These are phyloP conservation scores for Phytophthora pisi DNA, from an alignment of 352 stramenopile genomes.

Conservation along the genomic window DNA sequence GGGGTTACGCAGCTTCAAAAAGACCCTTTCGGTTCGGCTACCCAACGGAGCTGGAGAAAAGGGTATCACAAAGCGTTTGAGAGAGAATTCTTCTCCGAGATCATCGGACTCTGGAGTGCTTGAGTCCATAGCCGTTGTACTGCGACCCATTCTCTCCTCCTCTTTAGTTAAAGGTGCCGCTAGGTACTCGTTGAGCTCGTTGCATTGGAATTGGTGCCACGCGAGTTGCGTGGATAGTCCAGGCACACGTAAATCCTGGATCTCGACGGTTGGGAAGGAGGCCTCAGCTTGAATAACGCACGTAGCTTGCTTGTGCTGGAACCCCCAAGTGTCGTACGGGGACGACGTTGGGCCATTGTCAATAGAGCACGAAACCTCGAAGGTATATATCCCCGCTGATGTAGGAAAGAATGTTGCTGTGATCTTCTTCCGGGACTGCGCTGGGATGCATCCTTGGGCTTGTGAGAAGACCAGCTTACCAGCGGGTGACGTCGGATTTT, in stretches of 20 bases:
- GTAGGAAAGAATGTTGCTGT: slow-evolving; percentile 76
- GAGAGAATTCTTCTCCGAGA: slow-evolving; percentile 11
- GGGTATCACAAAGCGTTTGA: slow-evolving; percentile 65
- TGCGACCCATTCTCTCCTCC: slow-evolving; percentile 30
- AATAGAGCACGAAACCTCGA: slow-evolving; percentile 69
- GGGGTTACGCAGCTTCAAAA: slow-evolving; percentile 87
- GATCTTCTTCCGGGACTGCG: slow-evolving; percentile 79
- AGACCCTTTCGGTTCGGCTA: slow-evolving; percentile 59
- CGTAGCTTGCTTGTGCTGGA: slow-evolving; percentile 35
- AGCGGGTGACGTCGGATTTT: background rate
- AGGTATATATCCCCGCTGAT: slow-evolving; percentile 70
- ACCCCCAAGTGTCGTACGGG: slow-evolving; percentile 32
- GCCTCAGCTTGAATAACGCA: slow-evolving; percentile 72
- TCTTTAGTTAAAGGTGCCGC: slow-evolving; percentile 48
- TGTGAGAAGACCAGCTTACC: slow-evolving; percentile 65
- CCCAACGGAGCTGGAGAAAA: slow-evolving; percentile 81
- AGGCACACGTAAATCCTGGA: slow-evolving; percentile 82
- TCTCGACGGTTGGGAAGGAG: slow-evolving; percentile 87
- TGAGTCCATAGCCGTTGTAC: slow-evolving; percentile 31
- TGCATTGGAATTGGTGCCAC: slow-evolving; percentile 80
- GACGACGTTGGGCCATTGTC: slow-evolving; percentile 22
- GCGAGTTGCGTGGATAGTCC: slow-evolving; percentile 52
- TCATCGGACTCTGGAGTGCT: slow-evolving; percentile 17
- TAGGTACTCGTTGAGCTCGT: slow-evolving; percentile 76
- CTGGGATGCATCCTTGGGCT: slow-evolving; percentile 63